Evolutionary conservation across 2,329 filamentous ascomycete species (phyloP).

Genomic region (Epichloe baconii): DNA sequence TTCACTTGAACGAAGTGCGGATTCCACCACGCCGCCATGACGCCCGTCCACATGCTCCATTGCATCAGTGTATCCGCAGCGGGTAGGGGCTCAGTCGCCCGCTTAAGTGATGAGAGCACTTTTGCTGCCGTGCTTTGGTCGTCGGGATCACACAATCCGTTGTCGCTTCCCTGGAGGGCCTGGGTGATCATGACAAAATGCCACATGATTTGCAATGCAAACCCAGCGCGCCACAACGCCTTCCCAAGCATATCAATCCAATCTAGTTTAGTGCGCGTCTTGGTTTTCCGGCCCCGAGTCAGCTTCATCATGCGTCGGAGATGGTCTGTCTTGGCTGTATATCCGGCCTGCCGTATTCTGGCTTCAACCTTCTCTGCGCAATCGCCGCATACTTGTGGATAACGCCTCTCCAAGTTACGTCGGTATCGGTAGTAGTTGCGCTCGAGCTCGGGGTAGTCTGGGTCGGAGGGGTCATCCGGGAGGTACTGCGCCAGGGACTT

Average conservation of each 20-base stretch:
- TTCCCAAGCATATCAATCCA: conserved; percentile 27
- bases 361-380: conserved; percentile 65
- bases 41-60: conserved; percentile 34
- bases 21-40: conserved; percentile 54
- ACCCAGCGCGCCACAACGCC: conserved; percentile 35
- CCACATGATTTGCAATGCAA: conserved; percentile 36
- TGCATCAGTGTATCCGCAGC: conserved; percentile 27
- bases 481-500: conserved; percentile 70
- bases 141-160: conserved; percentile 23
- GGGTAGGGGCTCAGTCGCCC: conserved; percentile 23
- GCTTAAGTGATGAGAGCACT: conserved; percentile 8
- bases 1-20: conserved; percentile 47
- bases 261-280: conserved; percentile 27
- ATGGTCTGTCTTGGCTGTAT: conserved; percentile 74
- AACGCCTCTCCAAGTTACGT: conserved; percentile 61
- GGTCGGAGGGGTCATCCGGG: conserved; percentile 48
- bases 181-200: conserved; percentile 25
- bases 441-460: conserved; percentile 56
- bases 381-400: conserved; percentile 74
- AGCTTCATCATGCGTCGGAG: conserved; percentile 62
- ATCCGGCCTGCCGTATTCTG: conserved; percentile 57
- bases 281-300: conserved; percentile 28
- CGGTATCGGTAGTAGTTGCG: conserved; percentile 57
- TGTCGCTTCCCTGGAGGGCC: conserved; percentile 14
- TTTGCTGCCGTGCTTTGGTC: conserved; percentile 10